phyloP scores from a whole-genome alignment of 495 filamentous ascomycete genomes.

The Talaromyces adpressus region DNA sequence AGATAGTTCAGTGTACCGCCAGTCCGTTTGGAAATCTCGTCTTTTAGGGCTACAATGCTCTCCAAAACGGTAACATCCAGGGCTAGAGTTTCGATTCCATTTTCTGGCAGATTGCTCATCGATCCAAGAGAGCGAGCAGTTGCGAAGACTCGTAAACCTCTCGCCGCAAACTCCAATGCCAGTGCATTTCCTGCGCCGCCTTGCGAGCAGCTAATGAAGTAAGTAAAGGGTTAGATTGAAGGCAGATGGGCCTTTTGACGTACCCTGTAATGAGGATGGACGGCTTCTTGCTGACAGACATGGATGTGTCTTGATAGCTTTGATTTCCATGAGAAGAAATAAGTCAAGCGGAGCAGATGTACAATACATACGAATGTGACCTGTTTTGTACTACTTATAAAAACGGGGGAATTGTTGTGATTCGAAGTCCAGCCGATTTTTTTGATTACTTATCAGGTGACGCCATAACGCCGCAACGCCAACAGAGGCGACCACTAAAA shows the following conservation, averaged over 20 bases:
- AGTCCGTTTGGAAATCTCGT: slow-evolving; percentile 8
- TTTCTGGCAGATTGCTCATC: slow-evolving; percentile 2
- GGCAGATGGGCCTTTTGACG: background rate
- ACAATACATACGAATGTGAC: background rate
- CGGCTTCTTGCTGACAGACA: background rate
- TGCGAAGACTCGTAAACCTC: slow-evolving; percentile 13
- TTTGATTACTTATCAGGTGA: background rate
- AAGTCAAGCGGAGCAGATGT: background rate
- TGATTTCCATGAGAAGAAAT: background rate
- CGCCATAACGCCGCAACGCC: background rate
- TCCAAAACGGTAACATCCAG: background rate
- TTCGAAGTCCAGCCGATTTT: background rate
- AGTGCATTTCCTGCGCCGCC: slow-evolving; percentile 14
- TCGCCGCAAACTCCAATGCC: slow-evolving; percentile 12
- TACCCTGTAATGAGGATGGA: slow-evolving; percentile 4
- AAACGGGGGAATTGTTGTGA: background rate
- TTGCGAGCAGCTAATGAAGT: background rate
- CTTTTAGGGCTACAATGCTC: slow-evolving; percentile 11
- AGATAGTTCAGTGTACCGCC: slow-evolving; percentile 25
- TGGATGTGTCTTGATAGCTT: background rate
- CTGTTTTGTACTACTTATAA: background rate
- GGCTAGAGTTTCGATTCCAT: background rate
- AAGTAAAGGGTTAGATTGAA: background rate
- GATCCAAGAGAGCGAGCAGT: slow-evolving; percentile 7
- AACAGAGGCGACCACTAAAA: background rate